Evolutionary conservation across 306 rosid species (phyloP).

Genomic region (Citrullus mucosospermus): DNA sequence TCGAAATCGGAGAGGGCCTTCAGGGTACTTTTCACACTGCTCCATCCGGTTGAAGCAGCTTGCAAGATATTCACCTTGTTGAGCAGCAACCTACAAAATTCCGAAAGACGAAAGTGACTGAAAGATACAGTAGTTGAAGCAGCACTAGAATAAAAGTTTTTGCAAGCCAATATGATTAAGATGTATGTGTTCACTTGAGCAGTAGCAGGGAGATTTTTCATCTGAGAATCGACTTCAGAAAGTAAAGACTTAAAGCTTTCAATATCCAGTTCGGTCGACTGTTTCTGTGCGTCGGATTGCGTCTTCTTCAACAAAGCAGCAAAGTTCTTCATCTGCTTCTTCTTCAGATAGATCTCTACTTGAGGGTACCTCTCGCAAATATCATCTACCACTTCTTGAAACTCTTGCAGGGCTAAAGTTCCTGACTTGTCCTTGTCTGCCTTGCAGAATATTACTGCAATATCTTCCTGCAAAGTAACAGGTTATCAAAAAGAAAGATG

Average conservation of each 20-base stretch:
- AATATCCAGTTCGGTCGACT: slow-evolving; percentile 40
- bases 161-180: background rate
- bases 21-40: slow-evolving; percentile 31
- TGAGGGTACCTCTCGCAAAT: slow-evolving; percentile 67
- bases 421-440: slow-evolving; percentile 62
- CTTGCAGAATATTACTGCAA: slow-evolving; percentile 39
- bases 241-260: slow-evolving; percentile 51
- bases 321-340: slow-evolving; percentile 28
- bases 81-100: slow-evolving; percentile 64
- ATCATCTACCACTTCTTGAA: slow-evolving; percentile 51
- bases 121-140: background rate
- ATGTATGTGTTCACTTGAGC: slow-evolving; percentile 44
- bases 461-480: slow-evolving; percentile 45
- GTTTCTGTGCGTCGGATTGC: slow-evolving; percentile 25
- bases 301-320: slow-evolving; percentile 39
- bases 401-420: slow-evolving; percentile 33
- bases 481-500: background rate
- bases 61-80: slow-evolving; percentile 69
- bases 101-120: background rate
- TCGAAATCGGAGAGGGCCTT: slow-evolving; percentile 66
- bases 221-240: slow-evolving; percentile 50
- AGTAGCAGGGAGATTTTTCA: slow-evolving; percentile 75
- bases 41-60: slow-evolving; percentile 36
- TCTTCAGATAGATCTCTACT: slow-evolving; percentile 41
- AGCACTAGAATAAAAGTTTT: background rate